A percentile compares a stretch with the other conserved stretches of the same genome.
Evolutionary conservation across 805 yeast species (phyloP).

Genomic region (Metschnikowia similis): DNA sequence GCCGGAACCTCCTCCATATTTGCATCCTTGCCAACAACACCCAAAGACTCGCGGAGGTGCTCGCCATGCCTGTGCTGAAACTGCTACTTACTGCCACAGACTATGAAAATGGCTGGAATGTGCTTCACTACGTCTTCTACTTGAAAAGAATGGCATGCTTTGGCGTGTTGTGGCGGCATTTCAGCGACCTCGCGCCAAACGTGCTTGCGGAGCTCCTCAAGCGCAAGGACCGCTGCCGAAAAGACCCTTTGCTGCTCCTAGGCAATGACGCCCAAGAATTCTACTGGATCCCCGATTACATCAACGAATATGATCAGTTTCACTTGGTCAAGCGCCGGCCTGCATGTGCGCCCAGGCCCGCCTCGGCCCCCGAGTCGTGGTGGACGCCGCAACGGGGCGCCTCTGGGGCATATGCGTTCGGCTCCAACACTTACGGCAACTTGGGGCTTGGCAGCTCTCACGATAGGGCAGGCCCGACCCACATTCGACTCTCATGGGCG

Average conservation of each 20-base stretch:
- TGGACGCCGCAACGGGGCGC: conserved; percentile 50
- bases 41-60: conserved; percentile 42
- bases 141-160: conserved; percentile 56
- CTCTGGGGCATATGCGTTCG: conserved; percentile 55
- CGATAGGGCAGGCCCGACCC: conserved; percentile 40
- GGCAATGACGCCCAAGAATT: conserved; percentile 43
- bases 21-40: conserved; percentile 47
- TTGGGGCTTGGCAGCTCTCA: conserved; percentile 64
- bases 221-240: conserved; percentile 64
- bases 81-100: conserved; percentile 44
- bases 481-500: conserved; percentile 17
- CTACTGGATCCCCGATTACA: conserved; percentile 40
- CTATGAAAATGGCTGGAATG: conserved; percentile 77
- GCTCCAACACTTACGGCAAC: conserved; percentile 58
- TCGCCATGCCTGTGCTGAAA: conserved; percentile 47
- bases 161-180: conserved; percentile 23
- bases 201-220: conserved; percentile 37
- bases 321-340: conserved; percentile 21
- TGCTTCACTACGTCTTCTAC: conserved; percentile 66
- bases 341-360: neutral
- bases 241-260: conserved; percentile 69
- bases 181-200: conserved; percentile 16
- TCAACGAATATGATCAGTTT: conserved; percentile 31
- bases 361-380: conserved; percentile 23
- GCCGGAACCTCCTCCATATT: conserved; percentile 60